Evolutionary conservation across 2,329 filamentous ascomycete genomes (phyloP).

Genomic region (Arthrobotrys sphaeroides): DNA sequence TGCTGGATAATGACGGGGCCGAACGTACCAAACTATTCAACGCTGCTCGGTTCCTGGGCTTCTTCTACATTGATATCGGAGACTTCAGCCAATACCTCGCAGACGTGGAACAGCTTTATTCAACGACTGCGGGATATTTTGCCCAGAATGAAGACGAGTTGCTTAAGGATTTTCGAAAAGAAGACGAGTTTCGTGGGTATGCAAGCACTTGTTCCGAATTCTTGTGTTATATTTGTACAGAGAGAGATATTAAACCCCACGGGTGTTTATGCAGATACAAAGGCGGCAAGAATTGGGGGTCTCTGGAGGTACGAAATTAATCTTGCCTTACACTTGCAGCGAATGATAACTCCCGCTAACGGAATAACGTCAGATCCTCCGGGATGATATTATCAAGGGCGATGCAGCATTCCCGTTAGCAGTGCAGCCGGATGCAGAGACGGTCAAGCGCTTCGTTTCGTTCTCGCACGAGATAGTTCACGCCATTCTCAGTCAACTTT

Average conservation of each 20-base stretch:
- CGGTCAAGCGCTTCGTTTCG: constrained; percentile 6
- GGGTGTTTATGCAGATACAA: constrained; percentile 9
- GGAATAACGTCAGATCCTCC: no score
- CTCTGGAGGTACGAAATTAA: constrained; percentile 17
- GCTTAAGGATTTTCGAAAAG: constrained; percentile 4
- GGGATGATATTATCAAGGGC: background rate
- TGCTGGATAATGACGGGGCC: constrained; percentile 5
- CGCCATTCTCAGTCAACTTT: background rate
- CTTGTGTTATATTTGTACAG: background rate
- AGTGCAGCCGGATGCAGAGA: background rate
- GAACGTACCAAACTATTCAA: constrained; percentile 16
- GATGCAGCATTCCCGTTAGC: background rate
- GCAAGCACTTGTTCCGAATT: background rate
- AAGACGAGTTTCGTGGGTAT: constrained; percentile 28
- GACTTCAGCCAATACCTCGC: constrained; percentile 8
- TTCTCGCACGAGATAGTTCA: constrained; percentile 2
- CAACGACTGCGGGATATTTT: constrained; percentile 40
- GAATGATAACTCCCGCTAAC: no score
- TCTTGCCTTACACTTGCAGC: no score
- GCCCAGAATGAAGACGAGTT: constrained; percentile 19
- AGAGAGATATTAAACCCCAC: background rate
- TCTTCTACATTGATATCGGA: constrained; percentile 39
- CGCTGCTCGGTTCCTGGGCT: constrained; percentile 19
- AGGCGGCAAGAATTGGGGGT: constrained; percentile 23
- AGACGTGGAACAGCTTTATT: constrained; percentile 17